These are phyloP conservation scores for Phytophthora chlamydospora DNA, from an alignment of 352 stramenopile species.

Conservation along the genomic window DNA sequence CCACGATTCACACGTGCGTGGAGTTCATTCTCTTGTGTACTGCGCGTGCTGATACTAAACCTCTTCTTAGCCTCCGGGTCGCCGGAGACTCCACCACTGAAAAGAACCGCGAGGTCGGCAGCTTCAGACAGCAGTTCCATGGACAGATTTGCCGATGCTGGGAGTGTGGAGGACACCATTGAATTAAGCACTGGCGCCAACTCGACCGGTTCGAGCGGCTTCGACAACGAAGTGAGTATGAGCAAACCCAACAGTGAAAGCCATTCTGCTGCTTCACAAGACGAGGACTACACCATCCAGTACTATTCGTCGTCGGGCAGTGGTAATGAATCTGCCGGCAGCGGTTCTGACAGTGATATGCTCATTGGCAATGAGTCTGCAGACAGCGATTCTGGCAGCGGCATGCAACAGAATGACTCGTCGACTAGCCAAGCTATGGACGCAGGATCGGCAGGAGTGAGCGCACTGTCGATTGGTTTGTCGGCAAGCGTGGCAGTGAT, in stretches of 20 bases:
- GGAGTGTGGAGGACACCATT: not conserved
- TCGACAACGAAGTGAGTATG: not conserved
- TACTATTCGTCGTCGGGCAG: conserved; percentile 1
- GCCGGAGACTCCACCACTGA: too few species aligned
- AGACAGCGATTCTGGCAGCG: not conserved
- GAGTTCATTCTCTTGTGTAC: too few species aligned
- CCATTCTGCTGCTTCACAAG: conserved; percentile 1
- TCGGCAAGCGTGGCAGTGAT: not conserved
- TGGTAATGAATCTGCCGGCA: not conserved
- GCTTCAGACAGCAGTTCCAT: too few species aligned
- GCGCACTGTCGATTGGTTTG: not conserved
- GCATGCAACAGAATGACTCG: too few species aligned
- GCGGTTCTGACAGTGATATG: not conserved
- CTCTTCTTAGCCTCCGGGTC: too few species aligned
- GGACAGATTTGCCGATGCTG: not conserved
- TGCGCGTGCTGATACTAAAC: too few species aligned
- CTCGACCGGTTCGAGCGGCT: not conserved
- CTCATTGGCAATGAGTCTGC: not conserved
- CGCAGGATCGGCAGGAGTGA: not conserved
- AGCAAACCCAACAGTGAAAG: not conserved
- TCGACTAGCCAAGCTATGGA: too few species aligned
- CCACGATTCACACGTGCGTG: too few species aligned
- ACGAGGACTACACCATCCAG: conserved; percentile 4
- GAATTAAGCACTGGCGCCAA: not conserved
- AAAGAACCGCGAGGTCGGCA: too few species aligned